phyloP scores from a whole-genome alignment of 2,329 filamentous ascomycete genomes.

The Paraphaeosphaeria minitans region DNA sequence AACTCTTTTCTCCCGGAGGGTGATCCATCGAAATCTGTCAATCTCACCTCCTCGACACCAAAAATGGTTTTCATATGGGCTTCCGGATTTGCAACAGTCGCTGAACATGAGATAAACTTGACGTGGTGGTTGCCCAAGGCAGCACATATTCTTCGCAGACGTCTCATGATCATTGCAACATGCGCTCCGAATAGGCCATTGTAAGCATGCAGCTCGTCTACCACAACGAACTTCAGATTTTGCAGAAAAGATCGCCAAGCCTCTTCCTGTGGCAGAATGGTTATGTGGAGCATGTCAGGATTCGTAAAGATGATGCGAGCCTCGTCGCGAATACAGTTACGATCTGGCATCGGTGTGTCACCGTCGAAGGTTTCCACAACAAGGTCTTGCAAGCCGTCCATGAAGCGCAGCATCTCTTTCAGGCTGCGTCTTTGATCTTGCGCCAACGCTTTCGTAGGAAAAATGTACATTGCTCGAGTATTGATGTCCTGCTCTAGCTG shows the following conservation, averaged over 20 bases:
- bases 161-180: slow-evolving; percentile 91
- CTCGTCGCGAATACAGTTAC: slow-evolving; percentile 82
- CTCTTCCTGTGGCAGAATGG: slow-evolving; percentile 89
- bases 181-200: slow-evolving; percentile 94
- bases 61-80: slow-evolving; percentile 96
- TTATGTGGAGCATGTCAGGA: slow-evolving; percentile 96
- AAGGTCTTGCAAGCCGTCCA: slow-evolving; percentile 74
- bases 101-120: slow-evolving; percentile 94
- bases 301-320: slow-evolving; percentile 96
- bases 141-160: slow-evolving; percentile 84
- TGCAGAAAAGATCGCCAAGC: slow-evolving; percentile 87
- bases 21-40: slow-evolving; percentile 91
- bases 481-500: slow-evolving; percentile 77
- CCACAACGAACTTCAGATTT: slow-evolving; percentile 86
- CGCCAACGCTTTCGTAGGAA: slow-evolving; percentile 93
- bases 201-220: slow-evolving; percentile 89
- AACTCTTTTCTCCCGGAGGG: slow-evolving; percentile 94
- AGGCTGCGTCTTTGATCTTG: slow-evolving; percentile 92
- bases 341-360: slow-evolving; percentile 81
- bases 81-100: slow-evolving; percentile 90
- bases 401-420: slow-evolving; percentile 80
- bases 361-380: slow-evolving; percentile 95
- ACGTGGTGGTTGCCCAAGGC: slow-evolving; percentile 84
- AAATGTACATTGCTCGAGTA: slow-evolving; percentile 94
- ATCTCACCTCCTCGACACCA: slow-evolving; percentile 76